A percentile compares a stretch with the other conserved stretches of the same genome.
phyloP scores from a whole-genome alignment of 2,329 filamentous ascomycete species.

The Colletotrichum siamense region DNA sequence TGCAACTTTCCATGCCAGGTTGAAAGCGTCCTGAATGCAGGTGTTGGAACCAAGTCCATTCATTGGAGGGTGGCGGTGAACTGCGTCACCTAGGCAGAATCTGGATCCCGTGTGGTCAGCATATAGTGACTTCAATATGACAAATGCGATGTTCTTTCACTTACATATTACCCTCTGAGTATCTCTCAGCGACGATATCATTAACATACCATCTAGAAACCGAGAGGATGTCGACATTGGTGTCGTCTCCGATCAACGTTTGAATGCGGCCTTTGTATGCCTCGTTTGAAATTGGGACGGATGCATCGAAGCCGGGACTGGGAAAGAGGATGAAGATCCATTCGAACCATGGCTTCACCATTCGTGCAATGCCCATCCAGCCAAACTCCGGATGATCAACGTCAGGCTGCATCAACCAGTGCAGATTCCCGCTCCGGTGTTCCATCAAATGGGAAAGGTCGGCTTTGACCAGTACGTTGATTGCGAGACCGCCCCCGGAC shows the following conservation, averaged over 20 bases:
- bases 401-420: not conserved
- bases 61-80: constrained; percentile 52
- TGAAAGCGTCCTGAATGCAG: constrained; percentile 54
- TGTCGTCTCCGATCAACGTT: not conserved
- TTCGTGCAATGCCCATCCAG: not conserved
- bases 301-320: constrained; percentile 37
- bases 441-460: not conserved
- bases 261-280: not conserved
- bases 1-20: constrained; percentile 53
- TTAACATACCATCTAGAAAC: not conserved
- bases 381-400: not conserved
- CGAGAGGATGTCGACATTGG: not conserved
- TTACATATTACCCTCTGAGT: not conserved
- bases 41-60: constrained; percentile 58
- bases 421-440: not conserved
- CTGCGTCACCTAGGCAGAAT: not conserved
- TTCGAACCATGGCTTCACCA: not conserved
- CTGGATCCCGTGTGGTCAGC: not conserved
- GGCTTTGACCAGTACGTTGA: not conserved
- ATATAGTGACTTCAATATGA: not conserved
- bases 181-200: not conserved
- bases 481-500: constrained; percentile 41
- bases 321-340: not conserved
- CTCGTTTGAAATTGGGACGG: not conserved
- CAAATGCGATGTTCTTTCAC: not conserved